Evolutionary conservation across 306 rosid species (phyloP), one percentile per base, ranked within the genome.

Genomic region (Medicago arabica): DNA sequence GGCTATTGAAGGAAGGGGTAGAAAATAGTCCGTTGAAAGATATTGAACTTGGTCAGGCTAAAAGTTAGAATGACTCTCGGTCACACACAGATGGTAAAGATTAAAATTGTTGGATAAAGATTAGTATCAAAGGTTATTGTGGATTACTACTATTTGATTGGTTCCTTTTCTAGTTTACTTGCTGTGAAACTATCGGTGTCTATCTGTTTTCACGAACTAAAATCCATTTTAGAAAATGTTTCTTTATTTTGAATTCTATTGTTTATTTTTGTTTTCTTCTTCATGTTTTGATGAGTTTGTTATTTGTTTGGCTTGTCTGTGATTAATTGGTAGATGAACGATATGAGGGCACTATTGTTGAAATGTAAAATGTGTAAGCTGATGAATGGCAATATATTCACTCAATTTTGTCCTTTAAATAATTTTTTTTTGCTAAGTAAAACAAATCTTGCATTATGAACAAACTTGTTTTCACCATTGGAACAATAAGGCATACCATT

Each of bases 241-340:
- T 28, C 64, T 58, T 58, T 23, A 23, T 58, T 58, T 58, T 23
- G n/a, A 58, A 16, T 50, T 53, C n/a, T n/a, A 49, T 49, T 47
- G 17, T 18, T 62, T 12, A 11, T 4, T 44, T 44, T 12, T 3
- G 2, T 46, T 10, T 46, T 13, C 6, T 13, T 12, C 39, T 60
- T 21, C 16, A 18, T 38, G 68, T 50, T 65, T 16, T 57, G 67
- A 62, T 46, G 75, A 75, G 19, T 62, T 62, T 69, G 75, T 75
- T 83, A 31, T 79, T 77, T 75, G 70, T 78, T 69, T 69, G 74
- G 74, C 64, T 50, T 61, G 64, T 46, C 74, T 6, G 57, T 67
- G 34, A 41, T 55, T 36, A 71, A 62, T 47, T 54, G 67, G 59
- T 58, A 34, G 65, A 44, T 44, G 51, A 46, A 46, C 51, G 12